Evolutionary conservation across 2,329 filamentous ascomycete genomes (phyloP), one percentile per base, ranked within the genome.

Genomic region (Cladosporium sp.): DNA sequence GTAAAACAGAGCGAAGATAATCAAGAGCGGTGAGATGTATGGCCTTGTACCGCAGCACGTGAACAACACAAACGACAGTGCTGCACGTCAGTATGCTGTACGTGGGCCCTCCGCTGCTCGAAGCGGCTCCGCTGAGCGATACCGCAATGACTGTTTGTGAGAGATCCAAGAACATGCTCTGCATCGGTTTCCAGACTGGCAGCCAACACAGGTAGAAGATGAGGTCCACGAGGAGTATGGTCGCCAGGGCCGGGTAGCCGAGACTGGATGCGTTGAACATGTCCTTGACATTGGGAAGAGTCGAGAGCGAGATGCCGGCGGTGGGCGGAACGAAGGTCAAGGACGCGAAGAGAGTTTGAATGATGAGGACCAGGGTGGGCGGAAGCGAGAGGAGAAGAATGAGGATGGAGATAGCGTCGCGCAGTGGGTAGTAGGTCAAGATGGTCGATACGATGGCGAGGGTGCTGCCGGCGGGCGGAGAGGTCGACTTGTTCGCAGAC

Each of bases 341-440:
- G 63, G 91, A 87, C 65, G 93, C 91, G 75, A 97, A 97, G 64
- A 96, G 83, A 70, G 91, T 87, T 74, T 97, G 95, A 68, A 96
- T 90, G 72, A 91, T 81, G 62, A 91, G 93, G 68, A 97, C 82
- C 58, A 93, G 86, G 68, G 93, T 87, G 20, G 92, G 90, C 28
- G 93, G 92, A 9, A 97, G 85, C 71, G 96, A 92, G 75, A 97
- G 89, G 65, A 97, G 84, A 67, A 97, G 89, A 75, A 97, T 96
- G 73, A 97, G 85, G 69, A 97, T 96, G 71, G 93, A 91, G 75
- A 97, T 90, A 60, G 93, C 96, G 77, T 97, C 93, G 77, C 91
- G 89, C 70, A 96, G 85, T 55, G 93, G 93, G 68, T 92, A 93
- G 53, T 91, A 91, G 68, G 86, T 86, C 71, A 97, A 84, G 67